Evolutionary conservation across 148 eudicot genomes (phyloP).

Genomic region (Chenopodium berlandieri): DNA sequence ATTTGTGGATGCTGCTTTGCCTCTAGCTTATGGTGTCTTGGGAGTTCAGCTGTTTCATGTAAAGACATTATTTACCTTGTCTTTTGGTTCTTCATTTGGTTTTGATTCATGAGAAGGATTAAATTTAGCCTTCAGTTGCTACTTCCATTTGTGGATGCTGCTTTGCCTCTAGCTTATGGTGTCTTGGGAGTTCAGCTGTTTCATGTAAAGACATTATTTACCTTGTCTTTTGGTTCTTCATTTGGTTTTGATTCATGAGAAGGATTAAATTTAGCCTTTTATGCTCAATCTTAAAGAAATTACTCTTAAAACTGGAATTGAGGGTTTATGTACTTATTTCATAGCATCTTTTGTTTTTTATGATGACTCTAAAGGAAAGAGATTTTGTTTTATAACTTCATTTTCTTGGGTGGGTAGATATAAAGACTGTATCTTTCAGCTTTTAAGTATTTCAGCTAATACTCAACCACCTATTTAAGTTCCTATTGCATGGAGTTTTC

Average conservation of each 20-base stretch:
- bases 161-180: conserved; percentile 93
- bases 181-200: conserved; percentile 92
- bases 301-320: not conserved
- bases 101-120: not conserved
- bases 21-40: conserved; percentile 91
- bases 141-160: conserved; percentile 91
- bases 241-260: not conserved
- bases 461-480: not conserved
- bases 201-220: conserved; percentile 55
- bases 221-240: conserved; percentile 6
- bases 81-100: not conserved
- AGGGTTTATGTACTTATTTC: not conserved
- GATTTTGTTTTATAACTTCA: not conserved
- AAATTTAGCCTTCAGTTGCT: conserved; percentile 40
- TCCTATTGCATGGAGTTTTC: not conserved
- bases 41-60: conserved; percentile 96
- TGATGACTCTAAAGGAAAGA: not conserved
- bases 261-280: not conserved
- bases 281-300: not conserved
- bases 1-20: conserved; percentile 96
- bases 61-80: conserved; percentile 27
- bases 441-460: not conserved
- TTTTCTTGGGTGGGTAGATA: not conserved
- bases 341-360: not conserved
- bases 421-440: not conserved